These are phyloP conservation scores for Stachybotrys elegans DNA, from an alignment of 2,329 filamentous ascomycete genomes.

Conservation along the genomic window DNA sequence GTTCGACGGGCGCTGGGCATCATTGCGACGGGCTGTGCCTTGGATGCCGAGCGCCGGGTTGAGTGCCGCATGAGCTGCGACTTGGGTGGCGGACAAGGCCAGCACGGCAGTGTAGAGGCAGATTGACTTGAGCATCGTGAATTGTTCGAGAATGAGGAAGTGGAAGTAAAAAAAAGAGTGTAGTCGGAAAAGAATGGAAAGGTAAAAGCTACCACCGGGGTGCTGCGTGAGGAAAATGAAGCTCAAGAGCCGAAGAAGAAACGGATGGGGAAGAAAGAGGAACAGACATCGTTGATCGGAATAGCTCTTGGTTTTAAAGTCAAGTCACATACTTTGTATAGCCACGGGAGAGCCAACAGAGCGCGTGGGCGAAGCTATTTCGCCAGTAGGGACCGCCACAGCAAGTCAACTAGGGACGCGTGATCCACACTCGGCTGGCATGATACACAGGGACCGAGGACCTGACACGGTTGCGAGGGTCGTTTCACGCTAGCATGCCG, in stretches of 20 bases:
- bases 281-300: background rate
- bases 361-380: background rate
- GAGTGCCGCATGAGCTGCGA: constrained; percentile 10
- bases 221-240: background rate
- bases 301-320: background rate
- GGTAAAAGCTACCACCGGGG: constrained; percentile 5
- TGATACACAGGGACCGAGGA: background rate
- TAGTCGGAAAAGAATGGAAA: background rate
- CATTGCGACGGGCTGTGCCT: constrained; percentile 7
- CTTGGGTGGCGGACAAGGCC: constrained; percentile 6
- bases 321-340: no score
- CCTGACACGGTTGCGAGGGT: constrained; percentile 6
- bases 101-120: constrained; percentile 5
- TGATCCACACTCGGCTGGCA: background rate
- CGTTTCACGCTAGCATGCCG: constrained; percentile 5
- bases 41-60: constrained; percentile 8
- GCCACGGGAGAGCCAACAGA: background rate
- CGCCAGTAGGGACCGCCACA: no score
- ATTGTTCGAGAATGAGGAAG: background rate
- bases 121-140: constrained; percentile 7
- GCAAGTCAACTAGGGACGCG: background rate
- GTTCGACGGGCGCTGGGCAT: constrained; percentile 8
- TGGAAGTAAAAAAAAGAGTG: background rate
- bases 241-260: constrained; percentile 1
- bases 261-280: background rate